Evolutionary conservation across 2,329 filamentous ascomycete species (phyloP), one percentile per base, ranked within the genome.

Genomic region (Paradendryphiella salina): DNA sequence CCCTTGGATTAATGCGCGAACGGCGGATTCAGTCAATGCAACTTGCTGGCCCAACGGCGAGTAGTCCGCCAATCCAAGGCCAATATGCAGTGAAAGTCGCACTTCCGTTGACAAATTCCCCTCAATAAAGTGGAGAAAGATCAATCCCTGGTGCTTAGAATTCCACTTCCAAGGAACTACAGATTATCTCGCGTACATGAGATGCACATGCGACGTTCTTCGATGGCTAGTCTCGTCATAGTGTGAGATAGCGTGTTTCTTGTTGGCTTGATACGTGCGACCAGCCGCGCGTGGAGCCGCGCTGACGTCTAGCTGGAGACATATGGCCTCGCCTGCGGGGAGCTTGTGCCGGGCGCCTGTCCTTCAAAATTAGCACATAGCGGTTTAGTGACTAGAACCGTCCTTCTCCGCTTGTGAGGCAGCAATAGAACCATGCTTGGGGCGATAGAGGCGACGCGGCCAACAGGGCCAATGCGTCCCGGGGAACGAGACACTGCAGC

Each of bases 311-410:
- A 48, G 29, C 14, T 32, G 5, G 28, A 15, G 37, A 18, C 32
- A 26, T 33, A 41, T 21, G 21, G 11, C 18, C 37, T 43, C 37
- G 44, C 37, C 37, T 48, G 40, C 43, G 49, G 43, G 38, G 33
- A 38, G 21, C 14, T 18, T 31, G 26, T 47, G 43, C 49, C 49
- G 37, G 49, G 38, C 43, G 44, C 43, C 32, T 52, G 39, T 41
- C 18, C 23, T 26, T 42, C 8, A 32, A 31, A n/a, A 14, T 41
- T 18, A 26, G 43, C 40, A 42, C 13, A 9, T 26, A n/a, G 26
- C 13, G n/a, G 20, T 14, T 7, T 17, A 20, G 28, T 26, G 18
- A 35, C 17, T 36, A 29, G 18, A 15, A n/a, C 21, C 23, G 28
- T 42, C 20, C 34, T 13, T 26, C 15, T 23, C 5, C 8, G 7